Conservation (phyloP, 352 stramenopile species). For the Globisporangium alternatum region DNA sequence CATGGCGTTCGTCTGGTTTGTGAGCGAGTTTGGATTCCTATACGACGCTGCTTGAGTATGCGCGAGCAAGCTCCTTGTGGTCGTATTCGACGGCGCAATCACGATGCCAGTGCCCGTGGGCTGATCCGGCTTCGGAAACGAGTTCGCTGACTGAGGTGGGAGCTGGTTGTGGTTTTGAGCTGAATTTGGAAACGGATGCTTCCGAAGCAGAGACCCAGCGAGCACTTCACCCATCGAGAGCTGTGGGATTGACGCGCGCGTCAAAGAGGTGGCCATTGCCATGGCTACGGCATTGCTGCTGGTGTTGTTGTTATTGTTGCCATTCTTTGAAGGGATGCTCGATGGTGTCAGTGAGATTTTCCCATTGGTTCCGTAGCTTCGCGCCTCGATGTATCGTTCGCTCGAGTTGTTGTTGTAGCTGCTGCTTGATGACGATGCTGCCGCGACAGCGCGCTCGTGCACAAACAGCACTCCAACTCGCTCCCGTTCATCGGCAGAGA, state of each 20-base stretch:
- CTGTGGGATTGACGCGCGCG: constrained; percentile 17
- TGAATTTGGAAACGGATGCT: constrained; percentile 23
- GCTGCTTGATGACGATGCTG: constrained; percentile 16
- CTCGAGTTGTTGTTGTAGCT: constrained; percentile 15
- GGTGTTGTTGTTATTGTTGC: neutral
- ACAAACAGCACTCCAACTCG: constrained; percentile 65
- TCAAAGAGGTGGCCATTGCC: neutral
- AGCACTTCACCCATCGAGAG: constrained; percentile 38
- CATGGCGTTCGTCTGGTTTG: constrained; percentile 26
- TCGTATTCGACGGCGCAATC: constrained; percentile 46
- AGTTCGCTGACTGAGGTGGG: constrained; percentile 21
- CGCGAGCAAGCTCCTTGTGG: constrained; percentile 35
- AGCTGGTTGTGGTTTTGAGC: constrained; percentile 12
- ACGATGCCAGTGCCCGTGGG: constrained; percentile 36
- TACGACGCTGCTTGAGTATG: constrained; percentile 19
- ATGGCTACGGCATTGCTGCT: neutral
- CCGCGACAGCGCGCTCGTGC: constrained; percentile 50
- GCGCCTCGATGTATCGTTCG: constrained; percentile 22
- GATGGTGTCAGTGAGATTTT: constrained; percentile 42
- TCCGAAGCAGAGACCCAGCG: constrained; percentile 42
- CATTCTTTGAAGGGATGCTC: constrained; percentile 38
- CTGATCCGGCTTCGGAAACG: constrained; percentile 42
- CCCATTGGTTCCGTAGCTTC: constrained; percentile 13
- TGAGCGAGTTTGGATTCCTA: constrained; percentile 17
- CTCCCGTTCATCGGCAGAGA: constrained; percentile 76